Base-by-base conservation (phyloP, 75 land plant species). In the Adiantum capillusveneris region DNA sequence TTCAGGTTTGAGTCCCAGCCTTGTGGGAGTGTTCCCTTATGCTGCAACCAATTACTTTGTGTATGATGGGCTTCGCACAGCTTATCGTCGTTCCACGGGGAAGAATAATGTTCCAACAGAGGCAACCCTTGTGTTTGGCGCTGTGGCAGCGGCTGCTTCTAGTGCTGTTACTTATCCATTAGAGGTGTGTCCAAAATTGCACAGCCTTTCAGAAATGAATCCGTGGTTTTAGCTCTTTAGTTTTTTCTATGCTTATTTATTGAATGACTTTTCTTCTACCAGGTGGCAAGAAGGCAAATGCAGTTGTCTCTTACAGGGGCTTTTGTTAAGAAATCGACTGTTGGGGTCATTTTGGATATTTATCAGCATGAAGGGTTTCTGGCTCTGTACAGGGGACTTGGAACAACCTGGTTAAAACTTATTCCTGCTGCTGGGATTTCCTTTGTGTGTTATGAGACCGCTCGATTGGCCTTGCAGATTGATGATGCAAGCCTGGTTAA, bases 381-480 rank as follows among this genome's bases (percentile, higher is more conserved):
- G 14, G 75, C 73, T 31, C 31, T 72, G 18, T 72, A 72, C 37
- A 37, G 64, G 20, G 74, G 75, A n/a, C 31, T 72, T 1, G 75
- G 75, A 2, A 59, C 75, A 41, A 72, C 73, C 28, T 72, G 75
- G 57, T 26, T 72, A 48, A 72, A 72, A 41, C 48, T 72, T 29
- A 53, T 72, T 27, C 75, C 75, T 18, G 75, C 75, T 1, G 75
- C 75, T 21, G 75, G 70, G 0, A 60, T 72, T 17, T 72, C 75
- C 6, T 72, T 72, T 62, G 68, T 72, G 63, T 72, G 75, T 57
- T 72, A 72, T 44, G 75, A 72, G 59, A 70, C 75, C n/a, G 44
- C 59, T 13, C 39, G 39, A 24, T 24, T 30, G 11, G 59, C 59
- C 2, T 58, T 58, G 5, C 25, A 6, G 13, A 53, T 53, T 12